Evolutionary conservation across 257 asterid species (phyloP), one percentile per base, ranked within the genome.

Genomic region (Verbascum thapsus): DNA sequence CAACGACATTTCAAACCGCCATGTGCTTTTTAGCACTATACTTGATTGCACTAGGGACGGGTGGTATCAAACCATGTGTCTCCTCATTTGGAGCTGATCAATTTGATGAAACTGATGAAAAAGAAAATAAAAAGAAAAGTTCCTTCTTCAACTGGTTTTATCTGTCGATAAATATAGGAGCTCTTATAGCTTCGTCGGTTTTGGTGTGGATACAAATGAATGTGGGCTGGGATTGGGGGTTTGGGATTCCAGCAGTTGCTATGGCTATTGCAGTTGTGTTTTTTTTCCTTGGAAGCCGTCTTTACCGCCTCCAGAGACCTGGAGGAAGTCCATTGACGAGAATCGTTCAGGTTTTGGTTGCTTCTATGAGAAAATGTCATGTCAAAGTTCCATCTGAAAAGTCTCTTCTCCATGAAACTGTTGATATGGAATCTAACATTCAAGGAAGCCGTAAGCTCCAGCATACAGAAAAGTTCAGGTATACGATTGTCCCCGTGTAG

Each of bases 1-100:
- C 98, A 1, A 86, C 85, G 0, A 10, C 55, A 5, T 20, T 75
- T 13, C 96, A 91, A 61, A 70, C 78, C 0, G 81, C 82, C 0
- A 40, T 67, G 2, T 48, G 53, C 72, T 91, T 81, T 58, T 8
- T 71, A 8, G 82, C 98, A 0, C 45, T 91, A 3, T 91, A 91
- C 84, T 49, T 88, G 65, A 84, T 86, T 10, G 98, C 96, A 0
- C 75, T 91, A 0, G 98, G 96, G 11, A 91, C 98, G 0, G 98
- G 98, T 5, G 98, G 98, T 6, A 91, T 91, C 82, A 91, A 88
- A 50, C 98, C 98, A 0, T 91, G 98, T 6, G 96, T 91, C 51
- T 88, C 96, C 53, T 78, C 98, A 17, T 91, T 88, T 12, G 98
- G 96, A 3, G 96, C 98, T 0, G 96, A 91, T 66, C 98, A 91